Conservation (phyloP, 345 rosid species). For the Odontarrhena argentea region DNA sequence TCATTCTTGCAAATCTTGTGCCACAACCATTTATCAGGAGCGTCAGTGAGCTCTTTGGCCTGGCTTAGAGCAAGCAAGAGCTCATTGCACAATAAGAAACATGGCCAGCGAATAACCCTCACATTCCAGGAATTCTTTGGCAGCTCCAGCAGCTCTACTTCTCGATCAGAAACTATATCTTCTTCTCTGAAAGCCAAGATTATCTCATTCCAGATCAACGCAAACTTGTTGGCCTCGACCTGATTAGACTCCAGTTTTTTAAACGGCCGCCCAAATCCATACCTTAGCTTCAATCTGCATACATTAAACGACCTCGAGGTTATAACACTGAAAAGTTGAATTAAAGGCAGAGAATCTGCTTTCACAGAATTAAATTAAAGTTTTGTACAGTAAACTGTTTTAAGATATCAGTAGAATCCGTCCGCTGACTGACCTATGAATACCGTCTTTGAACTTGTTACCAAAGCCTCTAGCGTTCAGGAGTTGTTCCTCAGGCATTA, state of each 20-base stretch:
- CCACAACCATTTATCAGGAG: slow-evolving; percentile 98
- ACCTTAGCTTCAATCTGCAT: slow-evolving; percentile 82
- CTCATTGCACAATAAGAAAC: slow-evolving; percentile 92
- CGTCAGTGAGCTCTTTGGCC: slow-evolving; percentile 88
- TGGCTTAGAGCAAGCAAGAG: slow-evolving; percentile 93
- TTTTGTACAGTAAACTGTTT: slow-evolving; percentile 1
- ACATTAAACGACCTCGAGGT: slow-evolving; percentile 30
- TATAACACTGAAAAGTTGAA: slow-evolving; percentile 19
- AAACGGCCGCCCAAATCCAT: slow-evolving; percentile 90
- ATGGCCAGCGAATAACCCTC: slow-evolving; percentile 92
- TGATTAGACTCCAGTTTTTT: slow-evolving; percentile 95
- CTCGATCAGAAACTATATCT: slow-evolving; percentile 87
- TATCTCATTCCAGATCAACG: slow-evolving; percentile 95
- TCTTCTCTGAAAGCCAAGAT: slow-evolving; percentile 88
- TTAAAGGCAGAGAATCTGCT: slow-evolving; percentile 8
- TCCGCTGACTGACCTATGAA: slow-evolving; percentile 51
- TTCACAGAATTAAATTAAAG: slow-evolving; percentile 1
- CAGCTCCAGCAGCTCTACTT: slow-evolving; percentile 86
- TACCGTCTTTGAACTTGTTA: slow-evolving; percentile 84
- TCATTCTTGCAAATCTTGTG: slow-evolving; percentile 87
- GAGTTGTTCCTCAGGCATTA: slow-evolving; percentile 95
- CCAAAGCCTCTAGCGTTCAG: slow-evolving; percentile 72
- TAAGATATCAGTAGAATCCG: slow-evolving; percentile 23
- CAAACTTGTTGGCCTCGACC: slow-evolving; percentile 90
- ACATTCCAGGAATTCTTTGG: slow-evolving; percentile 92